phyloP scores from a whole-genome alignment of 2,329 filamentous ascomycete genomes.

The Ceratocystis destructans region DNA sequence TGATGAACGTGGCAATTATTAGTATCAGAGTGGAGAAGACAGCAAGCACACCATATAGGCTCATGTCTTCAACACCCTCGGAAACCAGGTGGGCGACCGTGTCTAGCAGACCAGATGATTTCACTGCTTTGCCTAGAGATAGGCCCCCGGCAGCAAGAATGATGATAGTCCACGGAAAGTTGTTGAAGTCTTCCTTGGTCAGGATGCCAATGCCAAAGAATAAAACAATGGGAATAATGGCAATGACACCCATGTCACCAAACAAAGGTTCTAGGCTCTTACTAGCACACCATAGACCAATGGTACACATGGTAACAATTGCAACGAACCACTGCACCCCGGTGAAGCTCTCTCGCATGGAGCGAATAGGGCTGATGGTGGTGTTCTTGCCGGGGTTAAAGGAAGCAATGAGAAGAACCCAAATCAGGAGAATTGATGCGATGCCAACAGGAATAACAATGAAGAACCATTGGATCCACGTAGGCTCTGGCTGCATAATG shows the following conservation, averaged over 20 bases:
- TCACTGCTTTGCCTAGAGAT: slow-evolving; percentile 85
- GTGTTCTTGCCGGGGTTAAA: slow-evolving; percentile 79
- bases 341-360: slow-evolving; percentile 76
- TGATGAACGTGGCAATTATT: slow-evolving; percentile 94
- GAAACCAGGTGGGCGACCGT: slow-evolving; percentile 74
- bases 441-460: slow-evolving; percentile 85
- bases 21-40: slow-evolving; percentile 76
- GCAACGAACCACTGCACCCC: slow-evolving; percentile 89
- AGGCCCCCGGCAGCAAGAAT: slow-evolving; percentile 90
- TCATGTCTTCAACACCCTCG: slow-evolving; percentile 56
- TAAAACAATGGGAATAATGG: slow-evolving; percentile 85
- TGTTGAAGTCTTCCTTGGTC: slow-evolving; percentile 99
- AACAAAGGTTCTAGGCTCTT: slow-evolving; percentile 80
- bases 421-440: slow-evolving; percentile 76
- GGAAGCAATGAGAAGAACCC: slow-evolving; percentile 68
- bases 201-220: slow-evolving; percentile 96
- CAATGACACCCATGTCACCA: slow-evolving; percentile 96
- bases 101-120: slow-evolving; percentile 79
- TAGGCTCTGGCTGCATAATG: slow-evolving; percentile 84
- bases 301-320: slow-evolving; percentile 68
- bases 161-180: slow-evolving; percentile 99
- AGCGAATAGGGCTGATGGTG: slow-evolving; percentile 79
- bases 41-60: slow-evolving; percentile 71
- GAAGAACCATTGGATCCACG: slow-evolving; percentile 96
- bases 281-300: slow-evolving; percentile 80